Base-by-base conservation (phyloP, 495 filamentous ascomycete species). In the Penicillium egyptiacum region DNA sequence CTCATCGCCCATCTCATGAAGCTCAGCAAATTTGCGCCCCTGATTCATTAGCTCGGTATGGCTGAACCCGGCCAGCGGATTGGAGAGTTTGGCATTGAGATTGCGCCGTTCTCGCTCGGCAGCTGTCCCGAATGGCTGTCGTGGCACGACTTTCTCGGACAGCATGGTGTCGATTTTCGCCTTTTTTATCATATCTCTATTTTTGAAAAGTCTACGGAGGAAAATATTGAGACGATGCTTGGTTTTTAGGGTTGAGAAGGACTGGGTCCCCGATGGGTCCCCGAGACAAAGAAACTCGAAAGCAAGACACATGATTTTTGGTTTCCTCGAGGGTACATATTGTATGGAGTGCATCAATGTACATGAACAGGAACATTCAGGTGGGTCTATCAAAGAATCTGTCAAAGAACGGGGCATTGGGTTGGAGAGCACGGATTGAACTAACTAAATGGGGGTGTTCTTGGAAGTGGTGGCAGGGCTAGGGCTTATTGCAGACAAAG, bases 11-110 rank as follows among this genome's bases (percentile, higher is more conserved):
- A 91, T 74, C 16, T 82, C 80, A 60, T 89, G 77, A 26, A 80
- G 76, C n/a, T 73, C 69, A 25, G 85, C 88, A 67, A 89, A 92
- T 3, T 75, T 77, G 44, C 83, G 85, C 28, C 87, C 90, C 70
- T 82, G 83, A 43, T 75, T 75, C 35, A 74, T 76, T 16, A 94
- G 72, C 58, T 86, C 79, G 8, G 81, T 74, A 42, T 83, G 76
- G 35, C 73, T 79, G 54, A 84, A 79, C 17, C 86, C 87, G 8
- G 81, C 81, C 12, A 94, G 76, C 28, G 90, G 90, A 50, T 92
- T 88, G 20, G 83, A 87, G 46, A 92, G 71, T 66, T 81, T 84
- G 14, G 82, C 82, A 44, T 83, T 82, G 35, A 81, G 48, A 56
- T 81, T 81, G 48, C 79, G 75, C 4, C 81, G 69, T 11, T 75